Conservation (phyloP, 257 asterid species). For the Leptodermis oblonga region DNA sequence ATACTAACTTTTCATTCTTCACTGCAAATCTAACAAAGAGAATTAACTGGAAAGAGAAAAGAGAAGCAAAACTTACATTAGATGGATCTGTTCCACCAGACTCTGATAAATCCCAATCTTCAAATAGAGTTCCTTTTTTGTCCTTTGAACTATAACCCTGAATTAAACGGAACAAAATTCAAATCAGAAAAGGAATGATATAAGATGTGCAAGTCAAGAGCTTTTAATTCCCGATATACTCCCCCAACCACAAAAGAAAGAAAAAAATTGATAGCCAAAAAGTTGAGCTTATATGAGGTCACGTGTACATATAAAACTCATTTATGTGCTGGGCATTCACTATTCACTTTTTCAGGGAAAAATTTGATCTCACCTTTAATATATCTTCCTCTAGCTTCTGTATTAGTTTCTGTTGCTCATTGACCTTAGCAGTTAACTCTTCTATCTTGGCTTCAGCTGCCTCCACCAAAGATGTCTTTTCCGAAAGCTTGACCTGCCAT, state of each 20-base stretch:
- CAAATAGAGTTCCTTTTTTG: slow-evolving; percentile 49
- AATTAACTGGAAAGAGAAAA: too few species aligned
- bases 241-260: too few species aligned
- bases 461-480: slow-evolving; percentile 74
- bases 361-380: slow-evolving; percentile 49
- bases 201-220: neutral
- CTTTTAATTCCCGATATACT: neutral
- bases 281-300: neutral
- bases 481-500: slow-evolving; percentile 78
- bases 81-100: slow-evolving; percentile 63
- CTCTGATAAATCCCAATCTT: slow-evolving; percentile 96
- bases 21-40: neutral
- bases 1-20: neutral
- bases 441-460: slow-evolving; percentile 64
- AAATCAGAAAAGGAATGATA: neutral
- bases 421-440: slow-evolving; percentile 62
- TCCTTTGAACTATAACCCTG: slow-evolving; percentile 96
- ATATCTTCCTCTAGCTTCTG: slow-evolving; percentile 99
- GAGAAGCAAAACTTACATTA: slow-evolving; percentile 45
- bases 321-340: neutral
- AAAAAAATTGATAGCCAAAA: neutral
- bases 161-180: slow-evolving; percentile 20
- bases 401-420: slow-evolving; percentile 81
- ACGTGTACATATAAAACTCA: neutral
- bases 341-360: neutral